phyloP scores from a whole-genome alignment of 768 basidiomycete species.

The Boletus edulis region DNA sequence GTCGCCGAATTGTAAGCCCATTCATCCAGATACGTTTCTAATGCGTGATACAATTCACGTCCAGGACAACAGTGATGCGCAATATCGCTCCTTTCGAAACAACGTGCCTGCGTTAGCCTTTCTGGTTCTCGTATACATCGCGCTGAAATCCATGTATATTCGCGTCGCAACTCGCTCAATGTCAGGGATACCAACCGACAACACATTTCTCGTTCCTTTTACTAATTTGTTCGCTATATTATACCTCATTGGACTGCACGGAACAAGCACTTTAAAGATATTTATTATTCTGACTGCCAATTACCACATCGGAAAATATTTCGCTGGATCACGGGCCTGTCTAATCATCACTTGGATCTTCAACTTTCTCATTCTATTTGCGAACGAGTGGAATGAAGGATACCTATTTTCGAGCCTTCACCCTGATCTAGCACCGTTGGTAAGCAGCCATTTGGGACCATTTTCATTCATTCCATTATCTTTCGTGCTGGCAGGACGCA shows the following conservation, averaged over 20 bases:
- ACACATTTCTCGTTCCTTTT: conserved; percentile 50
- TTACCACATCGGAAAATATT: conserved; percentile 56
- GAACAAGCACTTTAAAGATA: conserved; percentile 77
- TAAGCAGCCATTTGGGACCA: conserved; percentile 34
- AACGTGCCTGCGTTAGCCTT: conserved; percentile 63
- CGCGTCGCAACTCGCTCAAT: conserved; percentile 23
- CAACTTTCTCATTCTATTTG: conserved; percentile 70
- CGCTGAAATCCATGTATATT: conserved; percentile 51
- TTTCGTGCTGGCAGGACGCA: conserved; percentile 46
- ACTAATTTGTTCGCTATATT: conserved; percentile 57
- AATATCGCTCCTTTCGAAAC: conserved; percentile 85
- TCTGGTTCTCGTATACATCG: conserved; percentile 54
- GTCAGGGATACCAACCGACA: conserved; percentile 26
- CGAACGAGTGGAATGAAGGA: conserved; percentile 73
- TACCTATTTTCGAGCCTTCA: conserved; percentile 64
- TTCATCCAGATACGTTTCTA: background rate
- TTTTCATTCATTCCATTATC: background rate
- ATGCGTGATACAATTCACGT: background rate
- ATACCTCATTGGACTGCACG: conserved; percentile 76
- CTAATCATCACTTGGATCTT: conserved; percentile 72
- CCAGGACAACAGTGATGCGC: conserved; percentile 90
- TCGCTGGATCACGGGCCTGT: conserved; percentile 40
- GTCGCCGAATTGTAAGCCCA: conserved; percentile 67
- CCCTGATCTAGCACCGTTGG: conserved; percentile 56
- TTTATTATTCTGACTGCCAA: conserved; percentile 67